Evolutionary conservation across 139 green algal genomes (phyloP), one percentile per base, ranked within the genome.

Genomic region (Limnomonas spitsbergensis): DNA sequence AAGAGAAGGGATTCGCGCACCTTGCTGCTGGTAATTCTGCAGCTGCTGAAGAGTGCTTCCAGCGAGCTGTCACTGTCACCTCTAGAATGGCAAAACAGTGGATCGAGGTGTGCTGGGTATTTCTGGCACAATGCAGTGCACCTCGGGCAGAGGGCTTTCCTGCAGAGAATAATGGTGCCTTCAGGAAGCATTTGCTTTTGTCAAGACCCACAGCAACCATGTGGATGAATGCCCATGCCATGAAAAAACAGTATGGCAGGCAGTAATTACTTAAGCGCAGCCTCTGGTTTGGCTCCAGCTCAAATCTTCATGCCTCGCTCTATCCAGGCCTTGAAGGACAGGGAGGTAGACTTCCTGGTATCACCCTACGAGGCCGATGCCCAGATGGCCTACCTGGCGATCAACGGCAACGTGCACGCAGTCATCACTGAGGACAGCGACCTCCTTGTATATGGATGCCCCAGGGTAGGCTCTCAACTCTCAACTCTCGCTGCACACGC

Each of bases 401-500:
- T 90, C 7, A 88, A 73, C n/a, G 91, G 88, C 7, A 32, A 89
- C 2, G 95, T 98, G 27, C 80, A 96, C 39, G 85, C 86, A 0
- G 92, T 99, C 4, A 85, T 99, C 56, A 99, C 96, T 2, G 96
- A 99, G 73, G 96, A 99, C 87, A 95, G 87, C 2, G 96, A 99
- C 83, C 79, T 99, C 75, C 81, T 99, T 34, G 87, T 92, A 0
- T 99, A 99, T 75, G 95, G 91, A 47, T 99, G 95, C 76, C 91
- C 90, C 0, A 83, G 42, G 69, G 93, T 95, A 47, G 52, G 85
- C 26, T 6, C 38, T 32, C 27, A 40, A n/a, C n/a, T n/a, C n/a
- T n/a, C n/a, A n/a, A n/a, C n/a, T 20, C 47, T 61, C 20, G 47
- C 47, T 20, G 47, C 47, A 20, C 47, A 61, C 47, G 47, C 20